A percentile compares a stretch with the other conserved stretches of the same genome.
phyloP scores from a whole-genome alignment of 768 basidiomycete species.

The Pulveroboletus sp. region DNA sequence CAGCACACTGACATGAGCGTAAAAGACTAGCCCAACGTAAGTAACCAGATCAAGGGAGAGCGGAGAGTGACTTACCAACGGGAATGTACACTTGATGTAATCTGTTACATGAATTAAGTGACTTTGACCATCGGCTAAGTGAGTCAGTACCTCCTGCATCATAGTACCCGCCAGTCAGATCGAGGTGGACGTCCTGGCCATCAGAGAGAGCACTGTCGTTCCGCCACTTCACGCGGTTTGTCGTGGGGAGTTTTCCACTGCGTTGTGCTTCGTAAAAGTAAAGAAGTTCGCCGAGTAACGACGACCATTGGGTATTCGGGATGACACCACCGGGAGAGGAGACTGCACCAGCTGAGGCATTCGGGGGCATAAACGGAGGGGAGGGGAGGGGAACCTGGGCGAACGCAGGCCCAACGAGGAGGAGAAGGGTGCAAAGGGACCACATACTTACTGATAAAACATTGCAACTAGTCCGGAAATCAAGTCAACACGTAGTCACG shows the following conservation, averaged over 20 bases:
- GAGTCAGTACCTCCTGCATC: slow-evolving; percentile 78
- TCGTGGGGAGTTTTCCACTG: slow-evolving; percentile 65
- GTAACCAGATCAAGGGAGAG: background rate
- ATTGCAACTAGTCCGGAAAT: background rate
- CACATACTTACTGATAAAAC: slow-evolving; percentile 19
- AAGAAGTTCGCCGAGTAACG: slow-evolving; percentile 72
- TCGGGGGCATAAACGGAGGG: slow-evolving; percentile 64
- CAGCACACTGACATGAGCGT: slow-evolving; percentile 85
- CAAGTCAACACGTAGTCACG: slow-evolving; percentile 20
- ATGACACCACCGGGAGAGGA: slow-evolving; percentile 35
- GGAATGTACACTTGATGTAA: slow-evolving; percentile 86
- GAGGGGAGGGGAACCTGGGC: slow-evolving; percentile 65
- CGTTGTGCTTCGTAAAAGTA: slow-evolving; percentile 94
- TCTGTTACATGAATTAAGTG: slow-evolving; percentile 40
- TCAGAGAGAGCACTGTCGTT: slow-evolving; percentile 79
- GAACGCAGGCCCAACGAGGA: slow-evolving; percentile 27
- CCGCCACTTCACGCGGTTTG: slow-evolving; percentile 82
- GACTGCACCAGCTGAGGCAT: slow-evolving; percentile 52
- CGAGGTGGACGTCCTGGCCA: slow-evolving; percentile 68
- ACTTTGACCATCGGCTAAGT: background rate
- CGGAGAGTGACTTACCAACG: slow-evolving; percentile 51
- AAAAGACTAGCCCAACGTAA: slow-evolving; percentile 52
- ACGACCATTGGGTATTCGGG: slow-evolving; percentile 82
- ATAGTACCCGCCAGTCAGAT: slow-evolving; percentile 86
- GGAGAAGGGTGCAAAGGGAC: slow-evolving; percentile 11